These are phyloP conservation scores for Fonsecaea nubica DNA, from an alignment of 2,329 filamentous ascomycete species.

Conservation along the genomic window DNA sequence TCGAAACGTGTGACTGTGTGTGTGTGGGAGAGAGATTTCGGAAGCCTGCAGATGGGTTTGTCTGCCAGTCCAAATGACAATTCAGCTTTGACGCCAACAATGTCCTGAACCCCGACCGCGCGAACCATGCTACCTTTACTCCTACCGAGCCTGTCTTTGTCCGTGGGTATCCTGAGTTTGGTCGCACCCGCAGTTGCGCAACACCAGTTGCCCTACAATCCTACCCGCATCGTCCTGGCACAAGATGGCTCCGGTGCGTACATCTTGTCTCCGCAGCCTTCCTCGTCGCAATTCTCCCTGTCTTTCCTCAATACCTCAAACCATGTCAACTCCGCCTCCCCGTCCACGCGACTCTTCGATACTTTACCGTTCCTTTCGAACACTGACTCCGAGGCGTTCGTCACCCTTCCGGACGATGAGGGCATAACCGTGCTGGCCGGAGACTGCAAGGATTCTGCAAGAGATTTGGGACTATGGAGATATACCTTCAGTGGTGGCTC, in stretches of 20 bases:
- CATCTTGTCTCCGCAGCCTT: slow-evolving; percentile 67
- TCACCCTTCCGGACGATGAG: slow-evolving; percentile 66
- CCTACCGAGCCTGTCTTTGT: slow-evolving; percentile 21
- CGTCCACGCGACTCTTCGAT: slow-evolving; percentile 49
- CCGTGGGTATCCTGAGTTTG: slow-evolving; percentile 29
- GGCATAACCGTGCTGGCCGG: slow-evolving; percentile 77
- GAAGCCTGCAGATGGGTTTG: slow-evolving; percentile 36
- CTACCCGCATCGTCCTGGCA: slow-evolving; percentile 72
- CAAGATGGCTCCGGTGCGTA: slow-evolving; percentile 67
- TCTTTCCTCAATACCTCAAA: slow-evolving; percentile 70
- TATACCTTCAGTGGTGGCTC: slow-evolving; percentile 59
- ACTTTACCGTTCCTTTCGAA: slow-evolving; percentile 68
- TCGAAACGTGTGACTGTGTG: too few relatives aligned
- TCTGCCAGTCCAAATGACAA: slow-evolving; percentile 33
- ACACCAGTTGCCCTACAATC: slow-evolving; percentile 75
- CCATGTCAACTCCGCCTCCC: slow-evolving; percentile 57
- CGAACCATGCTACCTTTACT: slow-evolving; percentile 28
- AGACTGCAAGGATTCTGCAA: slow-evolving; percentile 65
- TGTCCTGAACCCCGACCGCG: slow-evolving; percentile 29
- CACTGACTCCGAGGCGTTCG: slow-evolving; percentile 63
- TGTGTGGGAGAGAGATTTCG: slow-evolving; percentile 7
- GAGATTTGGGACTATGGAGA: slow-evolving; percentile 69
- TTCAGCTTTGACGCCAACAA: slow-evolving; percentile 21
- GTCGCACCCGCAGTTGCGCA: slow-evolving; percentile 44
- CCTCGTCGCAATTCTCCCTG: slow-evolving; percentile 59